Evolutionary conservation across 2,329 filamentous ascomycete genomes (phyloP).

Genomic region (Hymenoscyphus infarciens): DNA sequence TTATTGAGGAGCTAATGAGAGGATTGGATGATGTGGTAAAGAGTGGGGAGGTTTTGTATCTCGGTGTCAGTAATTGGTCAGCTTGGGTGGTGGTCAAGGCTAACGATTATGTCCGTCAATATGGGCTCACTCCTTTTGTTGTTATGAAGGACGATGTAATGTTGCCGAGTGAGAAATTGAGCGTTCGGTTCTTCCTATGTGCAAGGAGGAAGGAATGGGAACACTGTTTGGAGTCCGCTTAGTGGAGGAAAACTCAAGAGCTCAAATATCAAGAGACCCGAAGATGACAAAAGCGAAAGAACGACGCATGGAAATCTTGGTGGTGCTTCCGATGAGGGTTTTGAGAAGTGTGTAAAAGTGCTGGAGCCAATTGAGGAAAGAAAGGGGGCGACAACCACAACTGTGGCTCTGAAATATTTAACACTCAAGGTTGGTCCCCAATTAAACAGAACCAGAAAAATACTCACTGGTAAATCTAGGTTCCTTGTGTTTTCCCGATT

Average conservation of each 20-base stretch:
- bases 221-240: no score
- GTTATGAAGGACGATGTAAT: slow-evolving; percentile 66
- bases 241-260: no score
- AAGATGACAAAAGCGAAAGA: no score
- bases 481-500: slow-evolving; percentile 55
- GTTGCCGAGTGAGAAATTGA: slow-evolving; percentile 58
- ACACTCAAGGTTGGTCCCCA: no score
- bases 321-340: no score
- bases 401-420: no score
- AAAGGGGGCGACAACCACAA: no score
- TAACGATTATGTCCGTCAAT: slow-evolving; percentile 61
- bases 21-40: slow-evolving; percentile 56
- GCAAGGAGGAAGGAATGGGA: slow-evolving; percentile 43
- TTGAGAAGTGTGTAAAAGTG: no score
- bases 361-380: no score
- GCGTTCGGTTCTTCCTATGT: slow-evolving; percentile 57
- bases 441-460: no score
- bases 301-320: no score
- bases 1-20: slow-evolving; percentile 64
- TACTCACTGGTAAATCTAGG: slow-evolving; percentile 36
- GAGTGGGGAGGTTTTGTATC: slow-evolving; percentile 60
- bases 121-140: slow-evolving; percentile 63
- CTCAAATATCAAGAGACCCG: no score
- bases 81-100: slow-evolving; percentile 65
- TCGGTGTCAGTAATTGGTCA: slow-evolving; percentile 64